Evolutionary conservation across 805 yeast genomes (phyloP).

Genomic region (Pichia exigua): DNA sequence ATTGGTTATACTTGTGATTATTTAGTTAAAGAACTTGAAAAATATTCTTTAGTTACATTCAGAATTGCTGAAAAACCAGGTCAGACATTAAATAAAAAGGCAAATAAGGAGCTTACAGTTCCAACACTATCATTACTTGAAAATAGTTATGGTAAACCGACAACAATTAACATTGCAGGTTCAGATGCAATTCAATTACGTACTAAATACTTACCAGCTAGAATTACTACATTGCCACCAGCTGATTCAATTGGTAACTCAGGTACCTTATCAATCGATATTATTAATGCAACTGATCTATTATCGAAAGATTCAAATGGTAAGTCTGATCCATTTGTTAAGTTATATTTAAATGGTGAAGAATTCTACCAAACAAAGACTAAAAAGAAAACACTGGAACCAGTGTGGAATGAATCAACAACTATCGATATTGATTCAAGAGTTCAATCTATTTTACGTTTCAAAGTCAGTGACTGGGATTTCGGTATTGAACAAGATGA

Average conservation of each 20-base stretch:
- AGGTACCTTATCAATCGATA: slow-evolving; percentile 59
- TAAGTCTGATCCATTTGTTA: slow-evolving; percentile 85
- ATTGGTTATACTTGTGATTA: slow-evolving; percentile 56
- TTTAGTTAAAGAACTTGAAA: slow-evolving; percentile 65
- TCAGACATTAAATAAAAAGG: slow-evolving; percentile 47
- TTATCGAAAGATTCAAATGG: slow-evolving; percentile 88
- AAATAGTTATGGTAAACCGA: slow-evolving; percentile 57
- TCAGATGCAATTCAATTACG: slow-evolving; percentile 44
- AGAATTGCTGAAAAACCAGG: slow-evolving; percentile 51
- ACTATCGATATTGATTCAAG: slow-evolving; percentile 52
- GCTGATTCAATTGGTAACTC: slow-evolving; percentile 67
- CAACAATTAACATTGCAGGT: slow-evolving; percentile 46
- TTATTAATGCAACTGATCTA: slow-evolving; percentile 57
- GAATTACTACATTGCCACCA: slow-evolving; percentile 52
- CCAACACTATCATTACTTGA: slow-evolving; percentile 61
- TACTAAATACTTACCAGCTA: slow-evolving; percentile 74
- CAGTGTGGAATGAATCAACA: slow-evolving; percentile 77
- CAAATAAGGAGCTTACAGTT: slow-evolving; percentile 53
- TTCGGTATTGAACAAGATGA: slow-evolving; percentile 85
- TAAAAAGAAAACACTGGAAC: slow-evolving; percentile 79
- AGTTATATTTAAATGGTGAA: slow-evolving; percentile 58
- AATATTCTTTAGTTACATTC: slow-evolving; percentile 55
- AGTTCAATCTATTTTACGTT: slow-evolving; percentile 47
- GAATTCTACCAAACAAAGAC: slow-evolving; percentile 69
- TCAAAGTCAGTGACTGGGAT: slow-evolving; percentile 84